Evolutionary conservation across 2,329 filamentous ascomycete species (phyloP).

Genomic region (Shiraia sp.): DNA sequence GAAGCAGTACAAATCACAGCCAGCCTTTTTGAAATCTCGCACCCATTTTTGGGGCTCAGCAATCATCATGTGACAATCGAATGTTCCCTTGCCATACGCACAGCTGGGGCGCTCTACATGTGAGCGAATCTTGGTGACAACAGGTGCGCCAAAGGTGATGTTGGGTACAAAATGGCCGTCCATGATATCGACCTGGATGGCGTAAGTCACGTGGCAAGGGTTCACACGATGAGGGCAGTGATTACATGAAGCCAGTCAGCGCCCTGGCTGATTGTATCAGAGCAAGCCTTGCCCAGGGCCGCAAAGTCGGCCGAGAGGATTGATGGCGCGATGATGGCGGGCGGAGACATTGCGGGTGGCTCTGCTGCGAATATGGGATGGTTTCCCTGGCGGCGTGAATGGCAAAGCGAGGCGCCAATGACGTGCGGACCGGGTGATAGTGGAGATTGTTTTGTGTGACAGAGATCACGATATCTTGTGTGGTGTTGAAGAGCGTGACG

Average conservation of each 20-base stretch:
- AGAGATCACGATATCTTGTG: slow-evolving; percentile 32
- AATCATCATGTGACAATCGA: slow-evolving; percentile 99
- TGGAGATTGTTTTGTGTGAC: slow-evolving; percentile 31
- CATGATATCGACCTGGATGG: slow-evolving; percentile 96
- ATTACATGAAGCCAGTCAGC: slow-evolving; percentile 59
- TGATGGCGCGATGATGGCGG: slow-evolving; percentile 95
- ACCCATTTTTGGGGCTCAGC: slow-evolving; percentile 99
- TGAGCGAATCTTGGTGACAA: slow-evolving; percentile 89
- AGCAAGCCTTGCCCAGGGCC: slow-evolving; percentile 82
- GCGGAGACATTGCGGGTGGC: slow-evolving; percentile 71
- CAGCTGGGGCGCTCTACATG: slow-evolving; percentile 77
- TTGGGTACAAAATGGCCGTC: slow-evolving; percentile 99
- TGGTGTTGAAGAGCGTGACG: slow-evolving; percentile 41
- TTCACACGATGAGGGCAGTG: neutral
- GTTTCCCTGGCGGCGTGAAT: slow-evolving; percentile 6
- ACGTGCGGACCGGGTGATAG: slow-evolving; percentile 12
- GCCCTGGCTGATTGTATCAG: slow-evolving; percentile 79
- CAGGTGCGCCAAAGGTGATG: slow-evolving; percentile 93
- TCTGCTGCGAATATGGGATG: slow-evolving; percentile 14
- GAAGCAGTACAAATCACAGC: slow-evolving; percentile 99
- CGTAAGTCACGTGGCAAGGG: slow-evolving; percentile 55
- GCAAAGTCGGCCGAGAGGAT: slow-evolving; percentile 97
- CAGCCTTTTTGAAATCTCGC: slow-evolving; percentile 88
- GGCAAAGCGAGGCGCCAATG: slow-evolving; percentile 21
- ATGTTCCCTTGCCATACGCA: slow-evolving; percentile 80